Base-by-base conservation (phyloP, 2,329 filamentous ascomycete genomes). In the Cyanodermella asteris region DNA sequence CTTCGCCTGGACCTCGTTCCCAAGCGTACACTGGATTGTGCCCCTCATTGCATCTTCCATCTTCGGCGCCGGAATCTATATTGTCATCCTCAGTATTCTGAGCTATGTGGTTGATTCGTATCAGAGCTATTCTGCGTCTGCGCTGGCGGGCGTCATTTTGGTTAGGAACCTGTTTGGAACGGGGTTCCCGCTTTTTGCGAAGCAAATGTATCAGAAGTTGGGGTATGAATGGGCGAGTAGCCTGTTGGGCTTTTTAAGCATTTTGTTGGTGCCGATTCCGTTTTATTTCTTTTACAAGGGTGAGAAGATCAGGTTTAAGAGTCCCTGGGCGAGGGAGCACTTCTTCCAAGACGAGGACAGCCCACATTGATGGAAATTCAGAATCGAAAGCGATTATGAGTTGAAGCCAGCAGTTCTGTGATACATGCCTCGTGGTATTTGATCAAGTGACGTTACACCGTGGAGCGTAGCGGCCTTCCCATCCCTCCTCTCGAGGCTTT, bases 41-140 rank as follows among this genome's bases (percentile, higher is more conserved):
- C 28, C 27, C 5, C 25, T 33, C 11, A 23, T 36, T 7, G 28
- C 27, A 13, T 24, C 24, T 4, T 27, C 27, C 3, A 21, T 30
- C 11, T 37, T 37, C 18, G 36, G 36, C 5, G 31, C 33, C 19
- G 31, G 31, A 1, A 27, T 33, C 6, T 28, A 35, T 5, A 27
- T 27, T 1, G 28, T 38, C 17, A 35, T 38, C 17, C 9, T 38
- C 2, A 24, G 25, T 8, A 28, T 30, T 2, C 20, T 30, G 13
- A 34, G 49, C 4, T 59, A 56, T 30, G 55, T 53, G 2, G 53
- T 57, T 26, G 55, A 59, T 30, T 49, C 51, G 5, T 59, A 59
- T 31, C 39, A 40, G 4, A 36, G 39, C 10, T 44, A 49, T 25
- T 47, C 49, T 1, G 51, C 52, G 5, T 49, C 43, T 4, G 53